Evolutionary conservation across 495 filamentous ascomycete genomes (phyloP), one percentile per base, ranked within the genome.

Genomic region (Aspergillus nidulans): DNA sequence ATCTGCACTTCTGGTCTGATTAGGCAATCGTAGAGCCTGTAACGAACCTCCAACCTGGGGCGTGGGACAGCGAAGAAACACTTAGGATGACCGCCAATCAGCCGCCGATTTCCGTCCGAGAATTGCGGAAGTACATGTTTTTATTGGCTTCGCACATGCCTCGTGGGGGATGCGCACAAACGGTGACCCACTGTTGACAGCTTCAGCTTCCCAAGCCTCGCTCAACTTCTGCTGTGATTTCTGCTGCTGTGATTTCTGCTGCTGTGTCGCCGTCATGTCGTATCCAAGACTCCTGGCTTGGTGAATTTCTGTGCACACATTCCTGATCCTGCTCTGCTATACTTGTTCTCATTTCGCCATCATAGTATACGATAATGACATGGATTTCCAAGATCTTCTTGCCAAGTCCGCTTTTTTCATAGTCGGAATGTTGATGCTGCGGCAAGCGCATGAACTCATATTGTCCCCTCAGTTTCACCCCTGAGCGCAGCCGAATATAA

Each of bases 161-260:
- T 59, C 55, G 49, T 61, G 58, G 62, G 53, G 52, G 20, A 15
- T 48, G 25, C 16, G 21, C 42, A 55, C 48, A 61, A 64, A 61
- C 62, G 58, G 53, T 55, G 62, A 40, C 58, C 62, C 62, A 59
- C 58, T 57, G 52, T 61, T 64, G 62, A 64, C 58, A 64, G 62
- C 58, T 57, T 60, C 60, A 55, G 57, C 24, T 9, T 34, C 15
- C 9, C 9, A 6, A 34, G 30, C 6, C 4, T 12, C 4, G 26
- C 9, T 28, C 9, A 4, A 28, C 26, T 28, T 28, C n/a, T n/a
- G n/a, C n/a, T n/a, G n/a, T n/a, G n/a, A n/a, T n/a, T 28, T 9
- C 26, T 28, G 26, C 9, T 34, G 10, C 30, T 34, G 30, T 6
- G 30, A 34, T 34, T 12, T 34, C 30, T n/a, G n/a, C n/a, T n/a